Evolutionary conservation across 164 flowering plant species (phyloP).

Genomic region (Sextonia rubra): DNA sequence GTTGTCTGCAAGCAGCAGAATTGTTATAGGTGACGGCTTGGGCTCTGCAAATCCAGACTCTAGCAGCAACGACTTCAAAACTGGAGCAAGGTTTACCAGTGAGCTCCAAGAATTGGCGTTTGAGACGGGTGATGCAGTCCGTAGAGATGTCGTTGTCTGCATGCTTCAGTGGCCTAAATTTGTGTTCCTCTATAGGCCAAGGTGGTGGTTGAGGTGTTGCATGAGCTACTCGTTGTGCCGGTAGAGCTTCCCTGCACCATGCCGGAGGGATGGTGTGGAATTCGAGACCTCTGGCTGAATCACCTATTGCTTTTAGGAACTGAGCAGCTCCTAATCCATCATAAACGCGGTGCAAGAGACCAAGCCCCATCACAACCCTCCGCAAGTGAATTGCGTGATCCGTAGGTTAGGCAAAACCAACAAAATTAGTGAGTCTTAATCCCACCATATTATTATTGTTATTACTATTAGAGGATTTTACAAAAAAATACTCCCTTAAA

Average conservation of each 20-base stretch:
- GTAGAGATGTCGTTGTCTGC: constrained; percentile 41
- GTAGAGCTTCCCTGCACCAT: constrained; percentile 48
- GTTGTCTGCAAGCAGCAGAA: constrained; percentile 17
- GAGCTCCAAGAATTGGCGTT: constrained; percentile 26
- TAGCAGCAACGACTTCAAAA: constrained; percentile 54
- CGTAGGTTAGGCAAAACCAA: constrained; percentile 6
- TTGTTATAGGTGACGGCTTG: constrained; percentile 15
- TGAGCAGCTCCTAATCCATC: constrained; percentile 78
- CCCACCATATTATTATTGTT: too few relatives aligned
- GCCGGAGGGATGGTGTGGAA: constrained; percentile 29
- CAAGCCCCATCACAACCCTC: constrained; percentile 59
- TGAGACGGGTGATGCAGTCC: constrained; percentile 35
- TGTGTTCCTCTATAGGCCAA: constrained; percentile 18
- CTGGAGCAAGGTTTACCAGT: constrained; percentile 49
- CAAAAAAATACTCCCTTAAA: too few relatives aligned
- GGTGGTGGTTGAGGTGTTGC: constrained; percentile 28
- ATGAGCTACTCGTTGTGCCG: constrained; percentile 9
- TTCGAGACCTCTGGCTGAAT: constrained; percentile 44
- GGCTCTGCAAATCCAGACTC: constrained; percentile 42
- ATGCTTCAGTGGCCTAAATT: constrained; percentile 29
- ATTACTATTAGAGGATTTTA: too few relatives aligned
- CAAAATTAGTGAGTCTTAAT: too few relatives aligned
- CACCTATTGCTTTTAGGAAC: constrained; percentile 57
- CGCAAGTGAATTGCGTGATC: constrained; percentile 55
- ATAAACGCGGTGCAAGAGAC: constrained; percentile 55